phyloP scores from a whole-genome alignment of 345 rosid genomes.

The Chamaenerion angustifolium region DNA sequence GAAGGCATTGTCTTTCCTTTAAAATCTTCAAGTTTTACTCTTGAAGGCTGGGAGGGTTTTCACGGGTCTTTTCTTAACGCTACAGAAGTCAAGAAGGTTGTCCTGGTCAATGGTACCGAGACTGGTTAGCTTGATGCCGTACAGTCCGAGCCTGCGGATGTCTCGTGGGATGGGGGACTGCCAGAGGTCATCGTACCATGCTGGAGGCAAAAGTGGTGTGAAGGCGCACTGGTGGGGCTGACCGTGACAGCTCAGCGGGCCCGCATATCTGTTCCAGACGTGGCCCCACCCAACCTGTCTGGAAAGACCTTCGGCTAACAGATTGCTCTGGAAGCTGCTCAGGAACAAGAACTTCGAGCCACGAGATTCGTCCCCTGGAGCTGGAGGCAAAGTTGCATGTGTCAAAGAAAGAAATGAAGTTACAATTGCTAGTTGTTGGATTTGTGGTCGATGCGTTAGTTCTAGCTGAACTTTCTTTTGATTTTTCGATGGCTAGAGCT shows the following conservation, averaged over 20 bases:
- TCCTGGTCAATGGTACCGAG: constrained; percentile 60
- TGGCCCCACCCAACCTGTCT: constrained; percentile 95
- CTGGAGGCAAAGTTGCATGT: too few species aligned
- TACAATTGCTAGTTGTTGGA: too few species aligned
- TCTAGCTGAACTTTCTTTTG: too few species aligned
- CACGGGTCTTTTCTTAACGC: constrained; percentile 36
- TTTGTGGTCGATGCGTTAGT: too few species aligned
- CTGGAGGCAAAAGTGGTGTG: constrained; percentile 88
- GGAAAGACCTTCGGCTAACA: constrained; percentile 52
- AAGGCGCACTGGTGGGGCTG: constrained; percentile 74
- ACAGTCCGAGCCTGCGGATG: constrained; percentile 42
- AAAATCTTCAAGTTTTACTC: background rate
- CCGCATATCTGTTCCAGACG: constrained; percentile 88
- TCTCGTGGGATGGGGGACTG: constrained; percentile 81
- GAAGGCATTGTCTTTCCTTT: too few species aligned
- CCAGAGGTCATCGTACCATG: constrained; percentile 98
- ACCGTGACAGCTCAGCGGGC: constrained; percentile 70
- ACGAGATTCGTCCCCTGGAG: constrained; percentile 47
- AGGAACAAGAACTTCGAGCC: constrained; percentile 48
- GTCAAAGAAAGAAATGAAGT: too few species aligned
- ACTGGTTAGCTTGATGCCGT: constrained; percentile 64
- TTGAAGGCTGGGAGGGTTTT: constrained; percentile 35
- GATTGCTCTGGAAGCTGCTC: constrained; percentile 79
- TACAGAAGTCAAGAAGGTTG: constrained; percentile 45
- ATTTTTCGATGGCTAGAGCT: too few species aligned